Evolutionary conservation across 1,139 yeast genomes (phyloP).

Genomic region (Suhomyces bribrorum): DNA sequence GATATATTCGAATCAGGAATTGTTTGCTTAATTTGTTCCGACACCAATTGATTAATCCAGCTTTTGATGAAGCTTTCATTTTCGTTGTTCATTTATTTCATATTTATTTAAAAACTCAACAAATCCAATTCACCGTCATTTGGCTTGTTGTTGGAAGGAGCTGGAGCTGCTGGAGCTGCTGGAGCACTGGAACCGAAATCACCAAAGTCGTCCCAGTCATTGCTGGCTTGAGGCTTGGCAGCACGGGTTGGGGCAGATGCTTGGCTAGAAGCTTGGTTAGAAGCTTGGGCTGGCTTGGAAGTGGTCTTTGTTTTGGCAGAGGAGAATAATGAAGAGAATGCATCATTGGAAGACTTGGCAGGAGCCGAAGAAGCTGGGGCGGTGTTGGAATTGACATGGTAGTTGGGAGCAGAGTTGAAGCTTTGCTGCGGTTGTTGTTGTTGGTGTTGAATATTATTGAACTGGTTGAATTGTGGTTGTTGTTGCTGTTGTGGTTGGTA

Average conservation of each 20-base stretch:
- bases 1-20: no score
- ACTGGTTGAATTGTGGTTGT: slow-evolving; percentile 17
- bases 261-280: slow-evolving; percentile 6
- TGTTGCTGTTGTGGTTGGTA: slow-evolving; percentile 30
- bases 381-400: slow-evolving; percentile 17
- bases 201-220: slow-evolving; percentile 11
- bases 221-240: slow-evolving; percentile 8
- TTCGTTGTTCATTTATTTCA: slow-evolving; percentile 2
- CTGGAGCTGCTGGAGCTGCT: slow-evolving; percentile 13
- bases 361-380: slow-evolving; percentile 31
- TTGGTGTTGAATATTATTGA: slow-evolving; percentile 16
- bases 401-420: slow-evolving; percentile 27
- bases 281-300: slow-evolving; percentile 12
- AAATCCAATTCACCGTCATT: slow-evolving; percentile 40
- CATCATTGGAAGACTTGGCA: slow-evolving; percentile 55
- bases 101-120: slow-evolving; percentile 36
- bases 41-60: no score
- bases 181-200: slow-evolving; percentile 12
- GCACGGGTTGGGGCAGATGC: slow-evolving; percentile 7
- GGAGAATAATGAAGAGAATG: slow-evolving; percentile 79
- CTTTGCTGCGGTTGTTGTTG: slow-evolving; percentile 12
- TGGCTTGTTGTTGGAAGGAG: slow-evolving; percentile 10
- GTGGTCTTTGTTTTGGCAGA: slow-evolving; percentile 57
- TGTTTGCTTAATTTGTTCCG: no score
- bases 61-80: no score